Percentiles rank a stretch among this genome's conserved stretches.
These are phyloP conservation scores for Coemansia sp. DNA, from an alignment of 192 early-diverging fungal genomes.

Conservation along the genomic window DNA sequence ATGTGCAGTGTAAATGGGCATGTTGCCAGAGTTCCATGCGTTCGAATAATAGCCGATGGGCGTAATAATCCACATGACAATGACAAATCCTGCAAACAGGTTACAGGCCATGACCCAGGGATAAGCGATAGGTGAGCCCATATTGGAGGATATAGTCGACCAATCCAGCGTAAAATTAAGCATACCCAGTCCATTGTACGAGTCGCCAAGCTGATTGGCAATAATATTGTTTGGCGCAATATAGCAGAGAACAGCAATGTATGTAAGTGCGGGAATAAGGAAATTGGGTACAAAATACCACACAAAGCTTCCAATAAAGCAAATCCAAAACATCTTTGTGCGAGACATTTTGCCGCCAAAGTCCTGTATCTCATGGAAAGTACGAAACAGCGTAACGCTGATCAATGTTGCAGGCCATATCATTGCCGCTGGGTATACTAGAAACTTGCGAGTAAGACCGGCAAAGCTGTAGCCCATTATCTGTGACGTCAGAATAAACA, in stretches of 20 bases:
- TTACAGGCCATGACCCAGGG: slow-evolving; percentile 74
- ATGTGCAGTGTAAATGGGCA: slow-evolving; percentile 67
- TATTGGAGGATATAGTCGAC: slow-evolving; percentile 60
- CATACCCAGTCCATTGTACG: slow-evolving; percentile 66
- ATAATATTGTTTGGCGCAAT: slow-evolving; percentile 49
- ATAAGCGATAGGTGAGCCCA: slow-evolving; percentile 65
- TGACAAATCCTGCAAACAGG: slow-evolving; percentile 65
- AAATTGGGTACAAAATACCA: slow-evolving; percentile 65
- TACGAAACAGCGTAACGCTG: slow-evolving; percentile 72
- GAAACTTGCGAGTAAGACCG: slow-evolving; percentile 69
- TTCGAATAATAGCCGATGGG: slow-evolving; percentile 73
- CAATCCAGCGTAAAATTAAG: slow-evolving; percentile 74
- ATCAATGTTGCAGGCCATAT: slow-evolving; percentile 82
- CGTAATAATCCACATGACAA: slow-evolving; percentile 73
- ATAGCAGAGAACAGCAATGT: slow-evolving; percentile 65
- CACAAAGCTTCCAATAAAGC: slow-evolving; percentile 51
- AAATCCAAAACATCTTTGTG: slow-evolving; percentile 57
- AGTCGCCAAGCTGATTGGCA: slow-evolving; percentile 48
- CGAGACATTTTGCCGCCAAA: slow-evolving; percentile 55
- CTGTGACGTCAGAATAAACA: slow-evolving; percentile 71
- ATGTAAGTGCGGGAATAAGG: slow-evolving; percentile 65
- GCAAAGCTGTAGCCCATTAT: slow-evolving; percentile 67
- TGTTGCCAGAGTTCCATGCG: slow-evolving; percentile 57
- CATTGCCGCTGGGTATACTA: slow-evolving; percentile 84
- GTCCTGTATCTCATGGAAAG: slow-evolving; percentile 70